These are phyloP conservation scores for Exophiala sideris DNA, from an alignment of 2,329 filamentous ascomycete genomes.

Conservation along the genomic window DNA sequence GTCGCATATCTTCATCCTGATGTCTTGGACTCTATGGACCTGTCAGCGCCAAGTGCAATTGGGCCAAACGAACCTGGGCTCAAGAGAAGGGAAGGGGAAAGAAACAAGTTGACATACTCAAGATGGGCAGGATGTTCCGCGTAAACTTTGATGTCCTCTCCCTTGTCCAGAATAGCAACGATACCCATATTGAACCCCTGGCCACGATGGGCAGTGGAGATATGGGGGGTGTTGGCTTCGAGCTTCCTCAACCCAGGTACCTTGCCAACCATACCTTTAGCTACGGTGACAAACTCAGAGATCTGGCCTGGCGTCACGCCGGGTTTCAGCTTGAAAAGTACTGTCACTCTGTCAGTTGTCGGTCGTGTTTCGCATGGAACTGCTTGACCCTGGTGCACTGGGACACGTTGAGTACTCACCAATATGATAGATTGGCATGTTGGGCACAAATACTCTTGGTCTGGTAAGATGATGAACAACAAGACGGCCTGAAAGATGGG, in stretches of 20 bases:
- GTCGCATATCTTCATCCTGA: conserved; percentile 41
- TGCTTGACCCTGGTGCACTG: too few relatives aligned
- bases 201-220: conserved; percentile 40
- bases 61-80: background rate
- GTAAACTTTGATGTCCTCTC: conserved; percentile 43
- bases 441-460: background rate
- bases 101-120: conserved; percentile 35
- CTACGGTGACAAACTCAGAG: conserved; percentile 31
- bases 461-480: background rate
- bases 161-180: conserved; percentile 45
- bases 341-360: conserved; percentile 27
- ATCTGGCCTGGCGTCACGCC: conserved; percentile 36
- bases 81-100: background rate
- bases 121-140: conserved; percentile 46
- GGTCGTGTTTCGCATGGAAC: background rate
- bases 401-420: conserved; percentile 29
- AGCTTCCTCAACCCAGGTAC: conserved; percentile 40
- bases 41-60: conserved; percentile 4
- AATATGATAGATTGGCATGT: conserved; percentile 42
- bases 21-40: conserved; percentile 36
- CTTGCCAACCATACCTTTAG: conserved; percentile 40
- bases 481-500: background rate
- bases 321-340: conserved; percentile 44
- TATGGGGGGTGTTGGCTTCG: conserved; percentile 37
- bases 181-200: conserved; percentile 47